Evolutionary conservation across 768 basidiomycete genomes (phyloP).

Genomic region (Mycena indigotica): DNA sequence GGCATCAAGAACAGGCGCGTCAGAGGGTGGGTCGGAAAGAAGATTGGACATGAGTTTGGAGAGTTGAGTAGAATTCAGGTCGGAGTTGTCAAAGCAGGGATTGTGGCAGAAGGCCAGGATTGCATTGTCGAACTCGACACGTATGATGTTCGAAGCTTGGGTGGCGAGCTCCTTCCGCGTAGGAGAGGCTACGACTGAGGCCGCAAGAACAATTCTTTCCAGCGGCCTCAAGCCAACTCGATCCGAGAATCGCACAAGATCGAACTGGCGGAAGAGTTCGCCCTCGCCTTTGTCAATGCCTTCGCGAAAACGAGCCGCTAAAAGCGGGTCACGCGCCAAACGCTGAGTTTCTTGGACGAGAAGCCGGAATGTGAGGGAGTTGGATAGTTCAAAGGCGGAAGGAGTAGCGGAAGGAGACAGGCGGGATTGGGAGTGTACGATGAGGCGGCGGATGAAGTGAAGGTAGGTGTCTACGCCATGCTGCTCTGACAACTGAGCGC

Average conservation of each 20-base stretch:
- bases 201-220: constrained; percentile 76
- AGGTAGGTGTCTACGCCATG: constrained; percentile 97
- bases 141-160: constrained; percentile 72
- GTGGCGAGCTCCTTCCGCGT: constrained; percentile 56
- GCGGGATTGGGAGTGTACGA: constrained; percentile 81
- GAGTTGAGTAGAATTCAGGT: constrained; percentile 72
- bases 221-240: constrained; percentile 78
- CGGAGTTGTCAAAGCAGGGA: constrained; percentile 80
- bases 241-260: constrained; percentile 81
- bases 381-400: constrained; percentile 72
- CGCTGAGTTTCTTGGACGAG: constrained; percentile 87
- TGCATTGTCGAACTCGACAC: constrained; percentile 78
- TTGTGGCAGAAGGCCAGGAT: constrained; percentile 74
- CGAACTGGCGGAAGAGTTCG: constrained; percentile 80
- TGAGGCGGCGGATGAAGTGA: constrained; percentile 95
- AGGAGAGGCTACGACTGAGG: constrained; percentile 69
- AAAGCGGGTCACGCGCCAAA: constrained; percentile 85
- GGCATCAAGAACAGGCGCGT: constrained; percentile 70
- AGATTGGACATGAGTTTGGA: constrained; percentile 81
- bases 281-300: constrained; percentile 88
- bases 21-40: constrained; percentile 68
- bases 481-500: constrained; percentile 84
- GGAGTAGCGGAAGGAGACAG: constrained; percentile 61
- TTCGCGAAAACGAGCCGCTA: constrained; percentile 89
- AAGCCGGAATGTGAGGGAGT: constrained; percentile 78